phyloP scores from a whole-genome alignment of 2,329 filamentous ascomycete species.

The Apiospora saccharicola region DNA sequence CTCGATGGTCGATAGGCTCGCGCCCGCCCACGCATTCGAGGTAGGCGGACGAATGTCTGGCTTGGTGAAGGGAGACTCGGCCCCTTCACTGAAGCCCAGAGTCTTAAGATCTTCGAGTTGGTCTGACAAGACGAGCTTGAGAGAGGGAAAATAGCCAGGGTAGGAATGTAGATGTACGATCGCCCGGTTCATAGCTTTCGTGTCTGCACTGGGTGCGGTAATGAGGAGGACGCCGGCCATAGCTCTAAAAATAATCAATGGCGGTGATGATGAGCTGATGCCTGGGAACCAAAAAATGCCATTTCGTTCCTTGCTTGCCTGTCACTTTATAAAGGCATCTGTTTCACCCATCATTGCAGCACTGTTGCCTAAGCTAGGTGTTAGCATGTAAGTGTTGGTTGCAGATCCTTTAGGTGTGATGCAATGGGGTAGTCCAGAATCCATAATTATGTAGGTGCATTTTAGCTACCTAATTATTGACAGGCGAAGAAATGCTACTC shows the following conservation, averaged over 20 bases:
- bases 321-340: neutral
- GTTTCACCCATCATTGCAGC: neutral
- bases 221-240: neutral
- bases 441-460: neutral
- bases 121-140: neutral
- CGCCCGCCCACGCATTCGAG: neutral
- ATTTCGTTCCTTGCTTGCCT: neutral
- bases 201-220: neutral
- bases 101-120: neutral
- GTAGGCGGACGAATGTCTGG: neutral
- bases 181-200: neutral
- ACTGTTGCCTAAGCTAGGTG: neutral
- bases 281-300: neutral
- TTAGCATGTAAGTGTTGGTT: neutral
- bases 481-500: neutral
- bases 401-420: neutral
- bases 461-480: neutral
- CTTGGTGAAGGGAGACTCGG: neutral
- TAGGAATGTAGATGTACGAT: neutral
- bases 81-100: neutral
- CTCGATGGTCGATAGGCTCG: neutral
- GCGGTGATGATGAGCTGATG: neutral
- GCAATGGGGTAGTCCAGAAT: neutral
- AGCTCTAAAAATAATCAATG: neutral
- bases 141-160: neutral